Percentiles rank a stretch among this genome's conserved stretches.
Evolutionary conservation across 495 filamentous ascomycete species (phyloP).

Genomic region (Neurospora sp.): DNA sequence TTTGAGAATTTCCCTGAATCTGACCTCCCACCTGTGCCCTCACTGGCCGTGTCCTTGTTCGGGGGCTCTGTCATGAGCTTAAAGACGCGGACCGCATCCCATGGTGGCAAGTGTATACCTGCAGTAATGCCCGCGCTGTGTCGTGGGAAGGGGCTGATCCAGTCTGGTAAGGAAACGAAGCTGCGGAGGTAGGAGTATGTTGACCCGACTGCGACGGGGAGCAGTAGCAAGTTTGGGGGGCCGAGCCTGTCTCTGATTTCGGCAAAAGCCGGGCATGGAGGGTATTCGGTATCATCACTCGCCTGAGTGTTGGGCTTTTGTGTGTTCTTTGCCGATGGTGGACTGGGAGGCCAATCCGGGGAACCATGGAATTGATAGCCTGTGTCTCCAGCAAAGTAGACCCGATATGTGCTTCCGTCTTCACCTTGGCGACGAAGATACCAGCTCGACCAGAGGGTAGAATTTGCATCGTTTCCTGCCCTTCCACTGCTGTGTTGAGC

Average conservation of each 20-base stretch:
- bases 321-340: not conserved
- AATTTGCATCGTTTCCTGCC: conserved; percentile 14
- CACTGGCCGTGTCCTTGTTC: not conserved
- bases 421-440: conserved; percentile 20
- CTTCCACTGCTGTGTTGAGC: conserved; percentile 39
- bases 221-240: conserved; percentile 13
- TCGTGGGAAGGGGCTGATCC: conserved; percentile 18
- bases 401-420: not conserved
- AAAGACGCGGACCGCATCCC: conserved; percentile 23
- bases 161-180: conserved; percentile 16
- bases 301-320: not conserved
- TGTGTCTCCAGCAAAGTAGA: conserved; percentile 24
- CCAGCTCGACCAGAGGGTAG: conserved; percentile 46
- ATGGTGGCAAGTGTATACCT: conserved; percentile 23
- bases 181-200: conserved; percentile 22
- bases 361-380: conserved; percentile 23
- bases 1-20: not conserved
- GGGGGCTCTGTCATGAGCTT: conserved; percentile 10
- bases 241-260: conserved; percentile 16
- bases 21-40: not conserved
- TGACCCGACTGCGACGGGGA: conserved; percentile 19
- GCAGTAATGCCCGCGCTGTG: conserved; percentile 14
- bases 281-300: conserved; percentile 7
- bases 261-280: conserved; percentile 17
- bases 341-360: conserved; percentile 17